phyloP scores from a whole-genome alignment of 495 filamentous ascomycete genomes.

The Neurospora sp. region DNA sequence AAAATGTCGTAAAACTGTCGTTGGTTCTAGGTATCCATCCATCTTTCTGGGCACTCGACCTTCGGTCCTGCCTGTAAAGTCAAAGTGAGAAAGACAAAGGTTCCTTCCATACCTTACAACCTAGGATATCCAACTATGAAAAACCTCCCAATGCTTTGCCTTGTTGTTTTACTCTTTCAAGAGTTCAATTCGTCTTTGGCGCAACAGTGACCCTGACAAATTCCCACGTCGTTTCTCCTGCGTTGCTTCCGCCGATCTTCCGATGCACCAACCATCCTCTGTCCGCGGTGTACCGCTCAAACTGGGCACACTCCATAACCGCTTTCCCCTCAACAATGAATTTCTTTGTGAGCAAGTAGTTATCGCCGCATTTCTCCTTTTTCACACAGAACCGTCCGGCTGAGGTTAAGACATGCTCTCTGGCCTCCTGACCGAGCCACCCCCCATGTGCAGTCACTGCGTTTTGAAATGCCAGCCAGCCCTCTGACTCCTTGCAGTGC shows the following conservation, averaged over 20 bases:
- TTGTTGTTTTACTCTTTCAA: background rate
- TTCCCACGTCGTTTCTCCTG: background rate
- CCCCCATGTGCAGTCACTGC: background rate
- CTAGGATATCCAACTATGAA: background rate
- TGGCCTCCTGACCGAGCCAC: background rate
- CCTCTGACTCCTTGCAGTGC: background rate
- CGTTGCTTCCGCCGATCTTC: background rate
- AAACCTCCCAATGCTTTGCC: background rate
- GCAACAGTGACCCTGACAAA: background rate
- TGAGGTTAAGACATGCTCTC: background rate
- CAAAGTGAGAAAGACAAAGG: too few species aligned
- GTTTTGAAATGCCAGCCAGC: background rate
- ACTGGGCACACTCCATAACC: background rate
- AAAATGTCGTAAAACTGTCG: too few species aligned
- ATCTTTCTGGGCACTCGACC: too few species aligned
- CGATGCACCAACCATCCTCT: background rate
- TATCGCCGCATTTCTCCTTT: background rate
- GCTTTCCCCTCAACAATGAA: background rate
- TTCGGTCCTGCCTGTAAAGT: too few species aligned
- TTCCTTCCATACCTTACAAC: too few species aligned
- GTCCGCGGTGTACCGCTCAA: background rate
- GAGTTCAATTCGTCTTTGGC: background rate
- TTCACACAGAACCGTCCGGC: background rate
- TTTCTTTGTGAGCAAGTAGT: background rate
- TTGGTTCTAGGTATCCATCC: too few species aligned